These are phyloP conservation scores for Dorcoceras hygrometricum DNA, from an alignment of 257 asterid species.

Conservation along the genomic window DNA sequence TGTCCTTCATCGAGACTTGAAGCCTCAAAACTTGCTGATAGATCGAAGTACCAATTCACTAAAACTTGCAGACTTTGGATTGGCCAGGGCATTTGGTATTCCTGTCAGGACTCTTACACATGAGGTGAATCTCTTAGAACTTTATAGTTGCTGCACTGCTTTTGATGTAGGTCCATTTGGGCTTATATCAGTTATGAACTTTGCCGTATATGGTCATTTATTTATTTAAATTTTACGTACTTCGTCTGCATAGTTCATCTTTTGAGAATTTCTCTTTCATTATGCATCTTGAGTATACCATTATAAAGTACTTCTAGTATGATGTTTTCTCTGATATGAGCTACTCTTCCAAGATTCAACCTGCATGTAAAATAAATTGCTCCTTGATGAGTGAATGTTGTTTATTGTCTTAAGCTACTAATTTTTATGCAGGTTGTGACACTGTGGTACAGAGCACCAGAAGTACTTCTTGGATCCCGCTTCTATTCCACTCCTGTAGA, in stretches of 20 bases:
- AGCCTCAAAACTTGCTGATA: conserved; percentile 93
- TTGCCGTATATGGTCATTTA: background rate
- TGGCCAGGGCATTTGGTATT: conserved; percentile 94
- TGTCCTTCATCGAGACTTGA: conserved; percentile 89
- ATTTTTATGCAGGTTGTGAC: conserved; percentile 71
- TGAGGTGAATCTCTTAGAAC: conserved; percentile 47
- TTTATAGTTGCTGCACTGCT: background rate
- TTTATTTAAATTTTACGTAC: conserved; percentile 8
- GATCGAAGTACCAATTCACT: conserved; percentile 76
- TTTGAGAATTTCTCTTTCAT: background rate
- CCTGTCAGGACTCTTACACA: conserved; percentile 95
- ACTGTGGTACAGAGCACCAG: conserved; percentile 98
- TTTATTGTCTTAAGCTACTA: conserved; percentile 12
- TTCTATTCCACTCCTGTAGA: conserved; percentile 97
- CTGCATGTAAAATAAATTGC: conserved; percentile 9
- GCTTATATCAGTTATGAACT: background rate
- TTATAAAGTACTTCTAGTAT: background rate
- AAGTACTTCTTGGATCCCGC: conserved; percentile 87
- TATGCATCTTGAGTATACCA: background rate
- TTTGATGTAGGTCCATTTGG: too few species aligned
- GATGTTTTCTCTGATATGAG: conserved; percentile 4
- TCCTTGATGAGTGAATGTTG: background rate
- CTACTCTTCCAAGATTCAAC: conserved; percentile 10
- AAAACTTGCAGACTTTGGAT: conserved; percentile 96
- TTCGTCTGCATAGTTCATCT: background rate